Base-by-base conservation (phyloP, 2,329 filamentous ascomycete genomes). In the Drechslerella dactyloides region DNA sequence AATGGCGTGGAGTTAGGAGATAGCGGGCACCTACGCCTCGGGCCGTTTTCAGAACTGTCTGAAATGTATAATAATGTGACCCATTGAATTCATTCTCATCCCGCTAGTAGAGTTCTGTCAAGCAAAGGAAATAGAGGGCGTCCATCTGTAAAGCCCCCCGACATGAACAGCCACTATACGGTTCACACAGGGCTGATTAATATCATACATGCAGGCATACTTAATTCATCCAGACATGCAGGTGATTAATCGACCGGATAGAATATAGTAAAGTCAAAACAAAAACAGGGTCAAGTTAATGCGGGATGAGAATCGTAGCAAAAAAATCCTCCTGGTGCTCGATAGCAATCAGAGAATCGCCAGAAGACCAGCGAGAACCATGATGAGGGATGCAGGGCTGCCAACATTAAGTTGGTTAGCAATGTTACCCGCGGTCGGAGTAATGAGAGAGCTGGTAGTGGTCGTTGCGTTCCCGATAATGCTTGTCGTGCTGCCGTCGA, bases 1-100 rank as follows among this genome's bases (percentile, higher is more conserved):
- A 51, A 60, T 51, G 19, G 10, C 35, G 37, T 60, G 62, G 62
- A 66, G 48, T 59, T 66, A 66, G 63, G 56, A 60, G 55, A 50
- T 60, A 62, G 19, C 17, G 5, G 2, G 5, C 15, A 17, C 6
- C 19, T 48, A 19, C 17, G 21, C 11, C 4, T 21, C 15, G 15
- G 19, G 15, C 40, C 4, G 7, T 8, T 44, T 19, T 44, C 11
- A 15, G 40, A 37, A 37, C 13, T 44, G 40, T 13, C 8, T 8
- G 27, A 33, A 33, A 8, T 33, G 27, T 8, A 33, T 33, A 3
- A 33, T 33, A 33, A 8, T 33, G 8, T n/a, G 40, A 50, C 56
- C 54, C 40, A 23, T 19, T 15, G 10, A n/a, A 48, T 53, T 70
- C 5, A 70, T 70, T 52, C 33, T 72, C 48, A 56, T 33, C 53